A percentile compares a stretch with the other conserved stretches of the same genome.
Evolutionary conservation across 2,329 filamentous ascomycete genomes (phyloP).

Genomic region (Daldinia eschscholtzii): DNA sequence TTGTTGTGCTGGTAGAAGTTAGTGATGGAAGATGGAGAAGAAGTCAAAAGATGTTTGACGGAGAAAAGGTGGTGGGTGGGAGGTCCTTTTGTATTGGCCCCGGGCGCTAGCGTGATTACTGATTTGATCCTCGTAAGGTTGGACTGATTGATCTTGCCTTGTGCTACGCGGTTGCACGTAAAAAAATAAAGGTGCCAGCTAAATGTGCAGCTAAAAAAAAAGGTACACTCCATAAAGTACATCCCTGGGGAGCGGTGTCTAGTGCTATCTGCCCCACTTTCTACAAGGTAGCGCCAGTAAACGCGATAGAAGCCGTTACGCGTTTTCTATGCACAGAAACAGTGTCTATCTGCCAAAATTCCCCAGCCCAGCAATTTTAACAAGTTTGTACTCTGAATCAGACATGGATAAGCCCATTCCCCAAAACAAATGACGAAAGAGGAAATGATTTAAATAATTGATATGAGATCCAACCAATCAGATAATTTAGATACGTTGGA

Average conservation of each 20-base stretch:
- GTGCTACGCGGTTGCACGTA: constrained; percentile 31
- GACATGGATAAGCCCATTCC: constrained; percentile 4
- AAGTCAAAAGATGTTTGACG: constrained; percentile 61
- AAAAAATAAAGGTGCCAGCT: constrained; percentile 17
- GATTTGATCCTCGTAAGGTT: constrained; percentile 59
- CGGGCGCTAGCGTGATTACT: constrained; percentile 67
- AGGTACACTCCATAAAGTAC: constrained; percentile 24
- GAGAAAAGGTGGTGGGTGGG: constrained; percentile 63
- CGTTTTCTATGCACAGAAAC: constrained; percentile 30
- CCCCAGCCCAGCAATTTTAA: constrained; percentile 1
- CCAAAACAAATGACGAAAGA: constrained; percentile 37
- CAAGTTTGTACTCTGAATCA: constrained; percentile 14
- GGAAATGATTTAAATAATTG: constrained; percentile 24
- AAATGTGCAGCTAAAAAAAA: constrained; percentile 18
- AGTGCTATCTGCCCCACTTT: constrained; percentile 25
- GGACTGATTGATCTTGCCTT: constrained; percentile 47
- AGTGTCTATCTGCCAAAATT: constrained; percentile 16
- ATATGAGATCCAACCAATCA: constrained; percentile 31
- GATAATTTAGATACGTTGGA: constrained; percentile 25
- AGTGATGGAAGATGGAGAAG: constrained; percentile 51
- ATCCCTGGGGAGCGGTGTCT: constrained; percentile 20
- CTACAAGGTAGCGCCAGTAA: constrained; percentile 16
- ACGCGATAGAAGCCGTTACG: constrained; percentile 37
- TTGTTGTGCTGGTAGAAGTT: constrained; percentile 49
- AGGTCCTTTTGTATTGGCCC: constrained; percentile 73